These are phyloP conservation scores for Bacidia rubella DNA, from an alignment of 495 filamentous ascomycete species.

Conservation along the genomic window DNA sequence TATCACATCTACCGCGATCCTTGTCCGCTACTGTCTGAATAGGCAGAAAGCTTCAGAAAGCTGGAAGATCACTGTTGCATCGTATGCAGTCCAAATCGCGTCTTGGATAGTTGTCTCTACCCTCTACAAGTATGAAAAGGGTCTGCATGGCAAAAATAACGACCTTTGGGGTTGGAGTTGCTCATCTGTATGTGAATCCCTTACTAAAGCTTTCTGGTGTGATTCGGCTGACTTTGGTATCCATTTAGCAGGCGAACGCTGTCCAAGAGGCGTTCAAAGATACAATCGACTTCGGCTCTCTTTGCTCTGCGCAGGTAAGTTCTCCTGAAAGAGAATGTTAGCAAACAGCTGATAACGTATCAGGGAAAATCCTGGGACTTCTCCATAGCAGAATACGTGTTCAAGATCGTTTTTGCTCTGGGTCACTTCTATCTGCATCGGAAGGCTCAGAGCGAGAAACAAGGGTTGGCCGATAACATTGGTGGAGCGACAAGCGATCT, in stretches of 20 bases:
- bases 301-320: slow-evolving; percentile 11
- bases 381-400: slow-evolving; percentile 10
- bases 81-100: slow-evolving; percentile 12
- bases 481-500: slow-evolving; percentile 10
- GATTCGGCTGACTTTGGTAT: no score
- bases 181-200: no score
- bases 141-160: slow-evolving; percentile 1
- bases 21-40: slow-evolving; percentile 12
- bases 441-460: slow-evolving; percentile 10
- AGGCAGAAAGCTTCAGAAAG: slow-evolving; percentile 2
- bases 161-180: slow-evolving; percentile 17
- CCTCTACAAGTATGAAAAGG: slow-evolving; percentile 15
- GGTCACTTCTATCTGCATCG: slow-evolving; percentile 12
- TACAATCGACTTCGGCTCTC: slow-evolving; percentile 5
- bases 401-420: slow-evolving; percentile 11
- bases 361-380: slow-evolving; percentile 11
- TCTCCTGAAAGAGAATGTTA: background rate
- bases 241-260: background rate
- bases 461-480: slow-evolving; percentile 8
- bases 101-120: slow-evolving; percentile 9
- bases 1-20: background rate
- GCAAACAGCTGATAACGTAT: background rate
- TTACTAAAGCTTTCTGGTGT: no score
- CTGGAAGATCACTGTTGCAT: slow-evolving; percentile 14
- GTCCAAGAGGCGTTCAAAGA: slow-evolving; percentile 9